These are phyloP conservation scores for Eucalyptus polybractea DNA, from an alignment of 345 rosid species.

Conservation along the genomic window DNA sequence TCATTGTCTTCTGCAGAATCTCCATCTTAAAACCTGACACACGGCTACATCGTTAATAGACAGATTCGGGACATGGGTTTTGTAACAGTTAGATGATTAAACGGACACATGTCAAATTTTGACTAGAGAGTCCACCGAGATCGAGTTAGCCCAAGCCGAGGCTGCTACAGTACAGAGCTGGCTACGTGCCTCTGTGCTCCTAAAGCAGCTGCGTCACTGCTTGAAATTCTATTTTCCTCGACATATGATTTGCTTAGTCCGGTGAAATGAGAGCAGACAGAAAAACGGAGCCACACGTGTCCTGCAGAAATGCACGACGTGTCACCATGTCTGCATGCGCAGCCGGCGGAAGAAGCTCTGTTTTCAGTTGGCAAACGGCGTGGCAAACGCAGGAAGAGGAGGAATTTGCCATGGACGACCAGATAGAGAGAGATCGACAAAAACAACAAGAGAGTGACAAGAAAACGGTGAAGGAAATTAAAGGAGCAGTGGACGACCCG, in stretches of 20 bases:
- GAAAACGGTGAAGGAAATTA: constrained; percentile 1
- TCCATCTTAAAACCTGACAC: background rate
- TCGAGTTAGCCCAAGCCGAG: background rate
- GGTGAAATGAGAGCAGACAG: background rate
- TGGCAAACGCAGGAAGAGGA: background rate
- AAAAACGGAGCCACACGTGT: background rate
- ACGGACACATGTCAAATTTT: background rate
- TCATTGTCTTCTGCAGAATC: background rate
- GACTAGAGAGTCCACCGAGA: background rate
- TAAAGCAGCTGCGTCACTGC: background rate
- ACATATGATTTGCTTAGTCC: background rate
- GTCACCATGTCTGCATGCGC: background rate
- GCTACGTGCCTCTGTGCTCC: background rate
- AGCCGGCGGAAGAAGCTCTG: background rate
- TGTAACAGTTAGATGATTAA: background rate
- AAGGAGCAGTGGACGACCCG: constrained; percentile 9
- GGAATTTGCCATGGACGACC: background rate
- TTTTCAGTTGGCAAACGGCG: background rate
- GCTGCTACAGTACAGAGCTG: background rate
- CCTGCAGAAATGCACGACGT: background rate
- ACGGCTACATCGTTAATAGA: background rate
- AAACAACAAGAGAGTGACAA: background rate
- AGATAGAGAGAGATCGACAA: background rate
- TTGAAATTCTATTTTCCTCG: too few relatives aligned
- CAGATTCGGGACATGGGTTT: background rate